Conservation (phyloP, 352 stramenopile genomes). For the Globisporangium uncinulatum region DNA sequence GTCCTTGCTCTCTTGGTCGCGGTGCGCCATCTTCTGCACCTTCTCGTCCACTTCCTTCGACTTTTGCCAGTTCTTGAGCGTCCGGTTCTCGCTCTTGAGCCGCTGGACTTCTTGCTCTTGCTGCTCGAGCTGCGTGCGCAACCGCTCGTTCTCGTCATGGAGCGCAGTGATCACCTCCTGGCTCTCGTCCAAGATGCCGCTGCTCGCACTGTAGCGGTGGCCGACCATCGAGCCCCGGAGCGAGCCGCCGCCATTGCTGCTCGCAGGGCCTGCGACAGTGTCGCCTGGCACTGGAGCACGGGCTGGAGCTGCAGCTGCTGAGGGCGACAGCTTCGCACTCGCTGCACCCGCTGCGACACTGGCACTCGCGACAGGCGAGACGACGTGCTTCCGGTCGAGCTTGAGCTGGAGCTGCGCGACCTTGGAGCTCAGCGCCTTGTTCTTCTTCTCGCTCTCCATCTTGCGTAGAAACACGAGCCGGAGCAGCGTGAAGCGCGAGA, state of each 20-base stretch:
- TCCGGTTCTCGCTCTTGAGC: slow-evolving; percentile 76
- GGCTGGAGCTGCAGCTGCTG: not conserved
- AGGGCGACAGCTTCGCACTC: slow-evolving; percentile 31
- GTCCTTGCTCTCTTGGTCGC: slow-evolving; percentile 83
- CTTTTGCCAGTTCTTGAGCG: slow-evolving; percentile 79
- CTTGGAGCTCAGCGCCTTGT: slow-evolving; percentile 67
- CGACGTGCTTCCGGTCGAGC: slow-evolving; percentile 53
- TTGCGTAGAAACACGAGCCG: slow-evolving; percentile 70
- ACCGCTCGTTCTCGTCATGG: slow-evolving; percentile 75
- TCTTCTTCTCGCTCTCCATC: slow-evolving; percentile 81
- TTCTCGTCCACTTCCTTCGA: slow-evolving; percentile 85
- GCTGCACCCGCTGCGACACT: not conserved
- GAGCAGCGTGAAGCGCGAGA: slow-evolving; percentile 72
- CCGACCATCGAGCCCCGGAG: slow-evolving; percentile 44
- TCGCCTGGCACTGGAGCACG: slow-evolving; percentile 15
- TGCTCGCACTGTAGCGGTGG: slow-evolving; percentile 55
- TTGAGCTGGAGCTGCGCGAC: slow-evolving; percentile 66
- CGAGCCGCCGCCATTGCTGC: slow-evolving; percentile 18
- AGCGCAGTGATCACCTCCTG: slow-evolving; percentile 85
- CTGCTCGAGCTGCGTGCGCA: slow-evolving; percentile 66
- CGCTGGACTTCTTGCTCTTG: slow-evolving; percentile 71
- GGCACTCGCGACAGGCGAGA: slow-evolving; percentile 6
- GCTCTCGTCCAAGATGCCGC: slow-evolving; percentile 77
- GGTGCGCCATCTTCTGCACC: slow-evolving; percentile 80
- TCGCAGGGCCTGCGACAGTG: not conserved